A percentile compares a stretch with the other conserved stretches of the same genome.
phyloP scores from a whole-genome alignment of 2,329 filamentous ascomycete species.

The Phyllachora maydis region DNA sequence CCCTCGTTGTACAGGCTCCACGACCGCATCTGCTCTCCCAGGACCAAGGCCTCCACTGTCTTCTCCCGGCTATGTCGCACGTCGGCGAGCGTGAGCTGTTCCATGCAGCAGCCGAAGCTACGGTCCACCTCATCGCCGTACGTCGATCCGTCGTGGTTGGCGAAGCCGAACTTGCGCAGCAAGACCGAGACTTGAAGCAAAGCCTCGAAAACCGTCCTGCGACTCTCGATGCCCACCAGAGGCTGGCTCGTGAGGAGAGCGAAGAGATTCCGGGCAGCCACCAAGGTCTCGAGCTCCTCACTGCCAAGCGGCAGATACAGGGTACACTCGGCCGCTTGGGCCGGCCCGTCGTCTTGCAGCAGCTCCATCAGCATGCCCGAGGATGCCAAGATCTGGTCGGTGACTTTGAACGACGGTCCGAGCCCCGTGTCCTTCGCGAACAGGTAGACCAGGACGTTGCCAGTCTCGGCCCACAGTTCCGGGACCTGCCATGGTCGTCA shows the following conservation, averaged over 20 bases:
- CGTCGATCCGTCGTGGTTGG: slow-evolving; percentile 29
- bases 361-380: slow-evolving; percentile 33
- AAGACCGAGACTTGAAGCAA: slow-evolving; percentile 31
- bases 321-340: slow-evolving; percentile 19
- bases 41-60: slow-evolving; percentile 71
- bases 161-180: slow-evolving; percentile 36
- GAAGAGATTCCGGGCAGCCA: slow-evolving; percentile 43
- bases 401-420: slow-evolving; percentile 40
- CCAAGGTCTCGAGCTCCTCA: slow-evolving; percentile 29
- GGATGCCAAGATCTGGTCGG: slow-evolving; percentile 27
- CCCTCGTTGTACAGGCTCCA: slow-evolving; percentile 73
- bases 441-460: slow-evolving; percentile 35
- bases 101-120: slow-evolving; percentile 55
- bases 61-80: slow-evolving; percentile 68
- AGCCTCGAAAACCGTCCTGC: slow-evolving; percentile 29
- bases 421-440: slow-evolving; percentile 25
- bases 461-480: slow-evolving; percentile 43
- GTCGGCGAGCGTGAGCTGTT: slow-evolving; percentile 59
- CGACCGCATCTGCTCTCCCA: slow-evolving; percentile 73
- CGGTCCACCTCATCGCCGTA: slow-evolving; percentile 39
- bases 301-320: slow-evolving; percentile 31
- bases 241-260: slow-evolving; percentile 44
- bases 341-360: slow-evolving; percentile 23
- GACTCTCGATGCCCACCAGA: slow-evolving; percentile 32
- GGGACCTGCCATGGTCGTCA: slow-evolving; percentile 26